Base-by-base conservation (phyloP, 129 eudicot species). In the Apium graveolens region DNA sequence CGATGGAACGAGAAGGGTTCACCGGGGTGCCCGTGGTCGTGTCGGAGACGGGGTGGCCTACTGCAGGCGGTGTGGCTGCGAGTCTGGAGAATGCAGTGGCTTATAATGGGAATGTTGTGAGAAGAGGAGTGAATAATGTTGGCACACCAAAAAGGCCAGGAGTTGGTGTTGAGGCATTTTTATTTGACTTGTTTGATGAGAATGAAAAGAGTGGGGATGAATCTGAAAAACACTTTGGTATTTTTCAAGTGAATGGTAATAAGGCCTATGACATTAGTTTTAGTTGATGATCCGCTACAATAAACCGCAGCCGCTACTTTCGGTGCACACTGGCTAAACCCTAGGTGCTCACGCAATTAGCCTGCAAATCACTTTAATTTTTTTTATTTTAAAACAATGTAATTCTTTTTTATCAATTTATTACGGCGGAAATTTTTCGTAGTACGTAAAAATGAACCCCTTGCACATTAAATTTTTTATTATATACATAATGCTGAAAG, bases 1-100 rank as follows among this genome's bases (percentile, higher is more conserved):
- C 97, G 9, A 84, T 88, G 90, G 93, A 90, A 75, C 86, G 74
- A 70, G 91, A 86, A 70, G 97, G 97, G 78, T 90, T 86, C 37
- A 78, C 38, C 10, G 93, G 82, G 27, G 78, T 90, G 11, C 86
- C 85, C 65, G 85, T 90, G 78, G 87, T 92, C 83, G 97, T 92
- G 87, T 81, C 91, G 73, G 93, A 92, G 83, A 88, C 96, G 1
- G 93, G 96, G 83, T 92, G 96, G 96, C 96, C 97, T 20, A 90
- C 91, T 39, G 83, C 73, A 0, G 96, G 91, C 0, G 93, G 93
- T 0, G 87, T 72, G 0, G 97, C 82, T n/a, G 93, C 92, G 9
- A 81, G 80, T 16, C 79, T 55, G 37, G 91, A 88, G 74, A 92
- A 88, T 77, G 97, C 93, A 18, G 63, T 87, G 84, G 89, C 83